These are phyloP conservation scores for Buddleja alternifolia DNA, from an alignment of 257 asterid species.

Conservation along the genomic window DNA sequence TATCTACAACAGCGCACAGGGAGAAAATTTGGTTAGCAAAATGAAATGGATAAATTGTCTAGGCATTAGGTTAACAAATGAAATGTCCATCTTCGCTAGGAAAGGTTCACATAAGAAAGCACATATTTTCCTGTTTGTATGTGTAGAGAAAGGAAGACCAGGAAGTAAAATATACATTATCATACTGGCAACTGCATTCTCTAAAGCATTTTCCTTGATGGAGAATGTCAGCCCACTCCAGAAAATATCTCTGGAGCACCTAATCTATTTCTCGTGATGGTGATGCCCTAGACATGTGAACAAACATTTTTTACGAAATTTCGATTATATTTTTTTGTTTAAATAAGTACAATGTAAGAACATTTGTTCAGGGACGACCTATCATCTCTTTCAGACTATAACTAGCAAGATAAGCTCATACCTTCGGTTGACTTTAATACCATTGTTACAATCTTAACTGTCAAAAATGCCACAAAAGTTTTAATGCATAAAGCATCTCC, in stretches of 20 bases:
- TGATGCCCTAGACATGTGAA: slow-evolving; percentile 6
- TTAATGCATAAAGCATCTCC: neutral
- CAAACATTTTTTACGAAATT: neutral
- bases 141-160: neutral
- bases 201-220: neutral
- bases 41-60: neutral
- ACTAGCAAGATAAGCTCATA: slow-evolving; percentile 8
- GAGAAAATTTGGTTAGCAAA: neutral
- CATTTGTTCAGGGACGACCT: neutral
- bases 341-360: neutral
- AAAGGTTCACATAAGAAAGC: neutral
- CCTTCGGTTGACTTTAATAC: slow-evolving; percentile 6
- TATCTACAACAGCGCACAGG: neutral
- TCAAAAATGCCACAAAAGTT: neutral
- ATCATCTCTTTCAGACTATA: neutral
- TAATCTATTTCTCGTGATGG: slow-evolving; percentile 3
- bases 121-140: slow-evolving; percentile 15
- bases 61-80: neutral
- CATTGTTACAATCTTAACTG: neutral
- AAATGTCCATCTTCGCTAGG: slow-evolving; percentile 21
- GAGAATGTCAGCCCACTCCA: neutral
- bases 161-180: neutral
- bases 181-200: slow-evolving; percentile 8
- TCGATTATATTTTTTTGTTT: no score
- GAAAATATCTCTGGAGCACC: slow-evolving; percentile 3